A percentile compares a stretch with the other conserved stretches of the same genome.
phyloP scores from a whole-genome alignment of 129 eudicot species.

The Calendula officinalis region DNA sequence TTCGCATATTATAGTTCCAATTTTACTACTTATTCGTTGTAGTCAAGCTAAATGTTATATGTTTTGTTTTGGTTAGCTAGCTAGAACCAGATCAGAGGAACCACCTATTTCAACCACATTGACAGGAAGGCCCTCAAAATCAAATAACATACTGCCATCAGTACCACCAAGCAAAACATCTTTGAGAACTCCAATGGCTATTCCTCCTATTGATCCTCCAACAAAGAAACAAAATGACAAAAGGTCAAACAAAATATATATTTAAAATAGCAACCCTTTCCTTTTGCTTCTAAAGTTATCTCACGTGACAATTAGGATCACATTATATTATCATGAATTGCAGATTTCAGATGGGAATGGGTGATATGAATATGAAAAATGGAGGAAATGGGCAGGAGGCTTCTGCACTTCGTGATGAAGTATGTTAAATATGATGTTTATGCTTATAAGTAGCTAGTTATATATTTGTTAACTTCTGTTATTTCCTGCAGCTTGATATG shows the following conservation, averaged over 20 bases:
- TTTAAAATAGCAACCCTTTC: neutral
- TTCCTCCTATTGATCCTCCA: slow-evolving; percentile 88
- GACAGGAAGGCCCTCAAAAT: slow-evolving; percentile 59
- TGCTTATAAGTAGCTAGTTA: neutral
- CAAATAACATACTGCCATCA: slow-evolving; percentile 44
- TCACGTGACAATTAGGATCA: too few species aligned
- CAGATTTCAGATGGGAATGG: slow-evolving; percentile 51
- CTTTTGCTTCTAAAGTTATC: too few species aligned
- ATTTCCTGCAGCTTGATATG: slow-evolving; percentile 82
- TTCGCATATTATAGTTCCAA: neutral
- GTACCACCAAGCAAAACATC: slow-evolving; percentile 55
- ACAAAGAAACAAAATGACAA: slow-evolving; percentile 50
- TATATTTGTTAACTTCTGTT: slow-evolving; percentile 18
- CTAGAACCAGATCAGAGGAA: slow-evolving; percentile 54
- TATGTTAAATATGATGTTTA: slow-evolving; percentile 33
- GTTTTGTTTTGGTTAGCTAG: slow-evolving; percentile 42
- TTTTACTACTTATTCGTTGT: neutral
- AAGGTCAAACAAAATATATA: slow-evolving; percentile 36
- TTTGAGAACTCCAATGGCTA: slow-evolving; percentile 55
- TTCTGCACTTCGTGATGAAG: slow-evolving; percentile 93
- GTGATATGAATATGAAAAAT: slow-evolving; percentile 52
- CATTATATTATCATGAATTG: slow-evolving; percentile 6
- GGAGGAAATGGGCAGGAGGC: slow-evolving; percentile 70
- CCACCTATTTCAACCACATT: slow-evolving; percentile 48
- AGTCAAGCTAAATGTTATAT: slow-evolving; percentile 17